Evolutionary conservation across 768 basidiomycete genomes (phyloP).

Genomic region (Crassisporium funariophilum): DNA sequence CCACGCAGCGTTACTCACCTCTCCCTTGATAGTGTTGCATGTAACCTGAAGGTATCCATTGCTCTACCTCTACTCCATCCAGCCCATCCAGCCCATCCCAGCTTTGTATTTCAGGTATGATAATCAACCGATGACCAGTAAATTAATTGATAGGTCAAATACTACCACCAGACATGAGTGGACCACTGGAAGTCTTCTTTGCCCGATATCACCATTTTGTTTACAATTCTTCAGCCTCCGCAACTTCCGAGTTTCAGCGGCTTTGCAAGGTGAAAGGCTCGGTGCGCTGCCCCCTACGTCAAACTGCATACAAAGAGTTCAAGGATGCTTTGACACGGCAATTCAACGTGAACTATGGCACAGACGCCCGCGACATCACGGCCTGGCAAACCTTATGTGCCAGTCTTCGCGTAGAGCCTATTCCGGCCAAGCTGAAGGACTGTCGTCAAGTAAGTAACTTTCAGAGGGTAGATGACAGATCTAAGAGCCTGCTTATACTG

Average conservation of each 20-base stretch:
- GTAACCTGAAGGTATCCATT: no score
- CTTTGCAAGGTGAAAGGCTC: constrained; percentile 21
- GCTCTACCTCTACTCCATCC: no score
- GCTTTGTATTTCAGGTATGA: no score
- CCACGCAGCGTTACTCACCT: no score
- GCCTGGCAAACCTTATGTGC: constrained; percentile 32
- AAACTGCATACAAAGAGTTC: constrained; percentile 22
- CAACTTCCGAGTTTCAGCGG: constrained; percentile 28
- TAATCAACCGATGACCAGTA: no score
- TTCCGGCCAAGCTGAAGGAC: constrained; percentile 26
- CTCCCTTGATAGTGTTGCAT: no score
- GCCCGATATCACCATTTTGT: constrained; percentile 17
- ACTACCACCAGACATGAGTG: no score
- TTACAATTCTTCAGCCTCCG: constrained; percentile 20
- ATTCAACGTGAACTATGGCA: constrained; percentile 38
- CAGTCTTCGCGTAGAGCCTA: constrained; percentile 27
- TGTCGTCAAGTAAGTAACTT: constrained; percentile 27
- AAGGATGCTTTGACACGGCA: constrained; percentile 30
- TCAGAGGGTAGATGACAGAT: no score
- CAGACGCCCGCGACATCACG: constrained; percentile 27
- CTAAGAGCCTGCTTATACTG: no score
- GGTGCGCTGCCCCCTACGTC: constrained; percentile 3
- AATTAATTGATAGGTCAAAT: no score
- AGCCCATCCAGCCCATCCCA: no score
- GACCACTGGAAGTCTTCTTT: constrained; percentile 24